Base-by-base conservation (phyloP, 495 filamentous ascomycete species). In the Trichocladium uniseriatum region DNA sequence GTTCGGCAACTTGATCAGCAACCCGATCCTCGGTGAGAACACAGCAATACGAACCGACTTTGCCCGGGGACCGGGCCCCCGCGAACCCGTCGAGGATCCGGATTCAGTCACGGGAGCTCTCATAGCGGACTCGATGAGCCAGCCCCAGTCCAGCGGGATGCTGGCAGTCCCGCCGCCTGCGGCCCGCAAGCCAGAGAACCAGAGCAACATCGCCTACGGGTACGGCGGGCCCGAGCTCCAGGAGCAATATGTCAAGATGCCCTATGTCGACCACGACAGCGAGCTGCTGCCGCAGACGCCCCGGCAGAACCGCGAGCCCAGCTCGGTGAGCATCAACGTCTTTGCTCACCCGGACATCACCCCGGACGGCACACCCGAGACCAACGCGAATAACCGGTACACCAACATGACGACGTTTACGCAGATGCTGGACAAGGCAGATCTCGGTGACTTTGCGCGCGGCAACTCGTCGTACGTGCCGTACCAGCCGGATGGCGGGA, bases 251-350 rank as follows among this genome's bases (percentile, higher is more conserved):
- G 45, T 32, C 44, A 34, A 49, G 21, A 46, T 37, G 45, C 51
- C 35, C 16, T 45, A 55, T 11, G 31, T 43, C 44, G 43, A 53
- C 36, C 16, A 39, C 28, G 37, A 58, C 34, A 38, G 20, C 46
- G 24, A 35, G n/a, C 20, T 42, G 16, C 20, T 45, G 24, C 51
- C 49, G 0, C 54, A 59, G 24, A 65, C 58, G 18, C 64, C 66
- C 7, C 47, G 45, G 9, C 54, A 64, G 38, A 51, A 71, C 36
- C 68, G 77, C 2, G 72, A 79, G 57, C 70, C 73, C 1, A 84
- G 81, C 55, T 63, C 62, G 28, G 79, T 83, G 61, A 82, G 77
- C 63, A 87, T 87, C 57, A 78, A 80, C 53, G 73, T 89, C 13
- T 87, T 83, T 63, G 79, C 81, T 5, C 83, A 86, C 45, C 78